Base-by-base conservation (phyloP, 208 protist species). In the Wallacemonas sp. region DNA sequence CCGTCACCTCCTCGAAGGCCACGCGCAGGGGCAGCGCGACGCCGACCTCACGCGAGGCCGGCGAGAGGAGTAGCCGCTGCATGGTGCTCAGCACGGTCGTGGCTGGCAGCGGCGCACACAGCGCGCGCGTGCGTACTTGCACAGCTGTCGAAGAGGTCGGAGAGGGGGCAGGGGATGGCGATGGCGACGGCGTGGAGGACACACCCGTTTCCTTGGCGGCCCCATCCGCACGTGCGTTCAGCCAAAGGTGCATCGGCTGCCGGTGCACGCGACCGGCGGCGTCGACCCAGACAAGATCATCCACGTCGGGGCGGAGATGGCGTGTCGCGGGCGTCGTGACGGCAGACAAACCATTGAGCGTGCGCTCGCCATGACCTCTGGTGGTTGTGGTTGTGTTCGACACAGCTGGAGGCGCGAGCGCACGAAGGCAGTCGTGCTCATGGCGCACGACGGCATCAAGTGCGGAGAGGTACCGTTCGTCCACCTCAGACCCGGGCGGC, bases 31-130 rank as follows among this genome's bases (percentile, higher is more conserved):
- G 62, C 41, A 61, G 48, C 0, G 58, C 65, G 0, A 48, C 67
- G 56, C 72, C 65, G 26, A 66, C 66, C 32, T 69, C 69, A 27
- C 67, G 68, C 33, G 39, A 55, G 11, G 65, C 57, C 39, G 64
- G 36, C 54, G 68, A 52, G 46, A 83, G 61, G 21, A 82, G 39
- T 11, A 83, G 43, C 1, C 76, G 72, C 67, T 87, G 66, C n/a
- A 78, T 56, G 0, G 70, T 73, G 16, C 72, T 69, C 27, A 87
- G 68, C 44, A 65, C 76, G 26, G 76, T 74, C 41, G 80, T 76
- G 56, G 68, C 48, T 3, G 72, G 80, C 44, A 81, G 63, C 0
- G 74, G 73, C 23, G 70, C 67, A 56, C 61, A 66, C 11, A 63
- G 26, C 17, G 57, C 57, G 23, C 61, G 27, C 23, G 52, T 58